Evolutionary conservation across 2,329 filamentous ascomycete species (phyloP).

Genomic region (Fusarium neocosmosporiellum): DNA sequence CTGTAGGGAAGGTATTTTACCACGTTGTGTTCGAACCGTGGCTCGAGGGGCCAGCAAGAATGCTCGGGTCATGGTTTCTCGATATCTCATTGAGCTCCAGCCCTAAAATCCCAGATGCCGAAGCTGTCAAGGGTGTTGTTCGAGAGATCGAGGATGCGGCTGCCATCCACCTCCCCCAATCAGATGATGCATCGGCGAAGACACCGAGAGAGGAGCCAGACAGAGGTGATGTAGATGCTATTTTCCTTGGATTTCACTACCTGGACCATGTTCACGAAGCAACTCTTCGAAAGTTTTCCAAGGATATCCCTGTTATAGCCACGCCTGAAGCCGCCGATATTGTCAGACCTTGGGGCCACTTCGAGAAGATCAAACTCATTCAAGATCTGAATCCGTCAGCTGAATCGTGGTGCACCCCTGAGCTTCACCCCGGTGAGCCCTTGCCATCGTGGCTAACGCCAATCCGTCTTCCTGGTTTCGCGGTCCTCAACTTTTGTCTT

Average conservation of each 20-base stretch:
- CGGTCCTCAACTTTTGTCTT: conserved; percentile 32
- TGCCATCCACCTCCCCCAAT: not conserved
- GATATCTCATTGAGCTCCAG: conserved; percentile 16
- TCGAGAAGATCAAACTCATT: conserved; percentile 31
- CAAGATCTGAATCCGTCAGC: not conserved
- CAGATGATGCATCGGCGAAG: not conserved
- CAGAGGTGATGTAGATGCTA: conserved; percentile 31
- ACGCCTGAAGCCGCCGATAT: conserved; percentile 16
- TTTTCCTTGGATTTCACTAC: conserved; percentile 34
- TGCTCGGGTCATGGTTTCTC: conserved; percentile 37
- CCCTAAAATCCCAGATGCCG: conserved; percentile 7
- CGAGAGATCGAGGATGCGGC: conserved; percentile 34
- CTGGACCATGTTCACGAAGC: conserved; percentile 36
- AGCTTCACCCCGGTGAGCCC: conserved; percentile 35
- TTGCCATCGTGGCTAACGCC: conserved; percentile 37
- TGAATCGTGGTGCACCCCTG: conserved; percentile 24
- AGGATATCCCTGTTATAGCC: conserved; percentile 35
- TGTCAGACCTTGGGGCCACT: conserved; percentile 33
- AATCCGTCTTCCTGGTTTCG: conserved; percentile 26
- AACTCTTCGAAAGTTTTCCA: conserved; percentile 29
- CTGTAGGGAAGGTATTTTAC: conserved; percentile 41
- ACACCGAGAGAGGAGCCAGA: not conserved
- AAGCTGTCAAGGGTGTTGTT: conserved; percentile 27
- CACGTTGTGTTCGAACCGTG: conserved; percentile 50
- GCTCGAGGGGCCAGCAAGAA: conserved; percentile 42